Base-by-base conservation (phyloP, 2,329 filamentous ascomycete species). In the Epichloe gansuensis region DNA sequence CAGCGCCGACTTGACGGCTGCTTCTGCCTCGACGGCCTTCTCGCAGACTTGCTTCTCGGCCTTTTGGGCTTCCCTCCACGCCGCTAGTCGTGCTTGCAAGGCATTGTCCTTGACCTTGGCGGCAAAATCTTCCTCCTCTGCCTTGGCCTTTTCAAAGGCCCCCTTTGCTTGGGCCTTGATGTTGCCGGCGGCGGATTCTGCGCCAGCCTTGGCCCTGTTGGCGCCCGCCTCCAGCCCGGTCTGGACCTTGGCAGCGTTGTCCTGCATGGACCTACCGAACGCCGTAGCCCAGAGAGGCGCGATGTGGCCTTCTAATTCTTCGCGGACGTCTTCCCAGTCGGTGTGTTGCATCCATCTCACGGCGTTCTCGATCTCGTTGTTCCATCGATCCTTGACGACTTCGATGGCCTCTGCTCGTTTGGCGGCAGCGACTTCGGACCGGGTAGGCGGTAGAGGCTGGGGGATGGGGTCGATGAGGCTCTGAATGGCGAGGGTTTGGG, bases 311-410 rank as follows among this genome's bases (percentile, higher is more conserved):
- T 84, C 81, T 57, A 81, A 68, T 2, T 70, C 72, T 56, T 84
- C 78, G 51, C 81, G 75, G 51, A 82, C 74, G 50, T 74, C 74
- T 47, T 72, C 68, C 84, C 83, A 88, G 64, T 85, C 78, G 55
- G 77, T 81, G 36, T 69, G 74, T 67, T 89, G 80, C 52, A 80
- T 77, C 75, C 80, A 84, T 53, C 73, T 74, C 51, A 85, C 83
- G 49, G 83, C 75, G 55, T 74, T 73, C 64, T 84, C 77, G 38
- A 91, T 68, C 67, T 91, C 86, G 49, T 76, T 68, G 66, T 93
- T 91, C 87, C 87, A 91, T 54, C 79, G 74, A 61, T 87, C 83
- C 71, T 91, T 91, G 60, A 83, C 74, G 38, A 79, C 72, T 63
- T 89, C 85, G 51, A 81, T 64, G 48, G 86, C 70, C 47, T 74